Base-by-base conservation (phyloP, 768 basidiomycete species). In the Naganishia vaughanmartiniae region DNA sequence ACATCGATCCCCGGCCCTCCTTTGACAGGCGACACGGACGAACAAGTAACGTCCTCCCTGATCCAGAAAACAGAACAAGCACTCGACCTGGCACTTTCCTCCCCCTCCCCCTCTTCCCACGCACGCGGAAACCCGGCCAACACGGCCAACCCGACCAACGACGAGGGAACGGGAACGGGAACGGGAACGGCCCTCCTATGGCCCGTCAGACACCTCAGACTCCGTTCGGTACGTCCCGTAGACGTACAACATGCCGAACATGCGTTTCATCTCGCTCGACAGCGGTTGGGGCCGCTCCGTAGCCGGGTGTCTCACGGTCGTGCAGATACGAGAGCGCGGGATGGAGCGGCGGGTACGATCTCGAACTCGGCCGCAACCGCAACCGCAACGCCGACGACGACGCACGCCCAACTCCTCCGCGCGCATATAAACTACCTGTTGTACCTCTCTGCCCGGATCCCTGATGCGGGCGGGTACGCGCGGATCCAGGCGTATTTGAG, bases 371-470 rank as follows among this genome's bases (percentile, higher is more conserved):
- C n/a, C n/a, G n/a, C n/a, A n/a, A n/a, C n/a, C n/a, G n/a, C n/a
- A n/a, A n/a, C n/a, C n/a, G n/a, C n/a, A n/a, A 42, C 14, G 42
- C 15, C 15, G 42, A 42, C 42, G 7, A 15, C 60, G 83, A 74
- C 87, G 90, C 19, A 90, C 85, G 55, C 89, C 82, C 79, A 84
- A 87, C 70, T 88, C 87, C 45, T 89, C 82, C 88, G 89, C 89
- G 33, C 68, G 28, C 67, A 72, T 57, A 51, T 75, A 39, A 74
- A 75, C 57, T 74, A 76, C 45, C 26, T 76, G 55, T 69, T 78
- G 21, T 78, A 78, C 54, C 70, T 78, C 24, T 67, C 68, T n/a
- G 73, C 77, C 5, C 45, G 72, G 21, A 68, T 70, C 2, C 66
- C 66, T 1, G 66, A 69, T 17, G 3, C 15, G 11, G 5, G 1